phyloP scores from a whole-genome alignment of 2,329 filamentous ascomycete species.

The Geoglossum cookeanum region DNA sequence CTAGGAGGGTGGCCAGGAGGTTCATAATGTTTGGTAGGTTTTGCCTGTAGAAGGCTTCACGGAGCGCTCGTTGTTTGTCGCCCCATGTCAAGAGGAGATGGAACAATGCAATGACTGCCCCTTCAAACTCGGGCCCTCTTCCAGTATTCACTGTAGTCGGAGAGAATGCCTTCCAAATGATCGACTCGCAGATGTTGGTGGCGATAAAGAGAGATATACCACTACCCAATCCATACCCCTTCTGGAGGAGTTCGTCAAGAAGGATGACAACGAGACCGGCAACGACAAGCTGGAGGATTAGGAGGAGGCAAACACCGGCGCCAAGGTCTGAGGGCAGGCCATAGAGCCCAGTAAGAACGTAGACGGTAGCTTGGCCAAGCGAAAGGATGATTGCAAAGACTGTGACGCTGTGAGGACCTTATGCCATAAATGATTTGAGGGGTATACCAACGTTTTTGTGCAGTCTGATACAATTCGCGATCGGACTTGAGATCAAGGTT shows the following conservation, averaged over 20 bases:
- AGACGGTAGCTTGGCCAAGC: constrained; percentile 93
- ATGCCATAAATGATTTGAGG: background rate
- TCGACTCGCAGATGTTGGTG: constrained; percentile 99
- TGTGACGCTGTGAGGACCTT: background rate
- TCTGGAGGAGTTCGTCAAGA: constrained; percentile 95
- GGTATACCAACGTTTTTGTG: constrained; percentile 53
- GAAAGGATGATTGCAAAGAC: constrained; percentile 92
- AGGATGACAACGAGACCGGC: constrained; percentile 98
- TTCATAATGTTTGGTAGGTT: constrained; percentile 99
- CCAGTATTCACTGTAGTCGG: constrained; percentile 99
- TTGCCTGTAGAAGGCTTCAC: constrained; percentile 98
- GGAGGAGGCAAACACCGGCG: constrained; percentile 91
- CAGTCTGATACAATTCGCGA: constrained; percentile 98
- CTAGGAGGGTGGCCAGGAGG: constrained; percentile 73
- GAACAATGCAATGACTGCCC: constrained; percentile 92
- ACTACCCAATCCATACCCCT: constrained; percentile 95
- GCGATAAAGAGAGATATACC: constrained; percentile 99
- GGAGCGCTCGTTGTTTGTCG: constrained; percentile 96
- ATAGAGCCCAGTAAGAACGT: constrained; percentile 95
- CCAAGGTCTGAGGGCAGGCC: constrained; percentile 91
- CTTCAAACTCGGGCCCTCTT: constrained; percentile 96
- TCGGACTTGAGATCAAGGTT: constrained; percentile 99
- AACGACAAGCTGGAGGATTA: constrained; percentile 94
- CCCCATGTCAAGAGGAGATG: constrained; percentile 96
- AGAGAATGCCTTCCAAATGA: constrained; percentile 99